Base-by-base conservation (phyloP, 192 early-diverging fungal species). In the Paraglomus brasilianum region DNA sequence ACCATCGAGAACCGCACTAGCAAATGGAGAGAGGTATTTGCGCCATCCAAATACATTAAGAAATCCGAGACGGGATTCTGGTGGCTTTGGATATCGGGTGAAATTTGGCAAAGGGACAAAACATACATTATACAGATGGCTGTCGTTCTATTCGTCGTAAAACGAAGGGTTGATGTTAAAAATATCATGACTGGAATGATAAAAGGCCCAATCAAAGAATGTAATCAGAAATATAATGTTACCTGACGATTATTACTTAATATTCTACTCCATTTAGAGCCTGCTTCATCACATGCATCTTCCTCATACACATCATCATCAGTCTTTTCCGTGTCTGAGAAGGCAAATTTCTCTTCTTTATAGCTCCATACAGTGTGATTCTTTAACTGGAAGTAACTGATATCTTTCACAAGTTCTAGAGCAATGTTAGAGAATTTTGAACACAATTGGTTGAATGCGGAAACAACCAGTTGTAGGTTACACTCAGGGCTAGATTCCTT, bases 21-120 rank as follows among this genome's bases (percentile, higher is more conserved):
- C 19, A 60, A 60, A 60, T 36, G 58, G 58, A 0, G 58, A 60
- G n/a, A 6, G 21, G 11, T 60, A 8, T 42, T 60, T 60, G 19
- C 38, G 58, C 39, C 42, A 43, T 7, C 39, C 2, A 17, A 60
- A 5, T 41, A 41, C 39, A 60, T 60, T 60, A 5, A 42, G 9
- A 8, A 41, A 41, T 13, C 17, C 2, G 9, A 13, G 21, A 43
- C 58, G 39, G 13, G 22, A 19, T 41, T 39, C 38, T 14, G 42
- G 14, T 36, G 30, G n/a, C 42, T 60, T 39, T 38, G 17, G 58
- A 40, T 60, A 60, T 15, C 19, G n/a, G 10, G 58, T 60, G 15
- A 60, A 60, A 17, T 60, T 41, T 15, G 58, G 58, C 10, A 60
- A 19, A 15, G 58, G 58, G 17, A 60, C 58, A 13, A 60, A 17